Evolutionary conservation across 257 asterid species (phyloP).

Genomic region (Nicotiana otophora): DNA sequence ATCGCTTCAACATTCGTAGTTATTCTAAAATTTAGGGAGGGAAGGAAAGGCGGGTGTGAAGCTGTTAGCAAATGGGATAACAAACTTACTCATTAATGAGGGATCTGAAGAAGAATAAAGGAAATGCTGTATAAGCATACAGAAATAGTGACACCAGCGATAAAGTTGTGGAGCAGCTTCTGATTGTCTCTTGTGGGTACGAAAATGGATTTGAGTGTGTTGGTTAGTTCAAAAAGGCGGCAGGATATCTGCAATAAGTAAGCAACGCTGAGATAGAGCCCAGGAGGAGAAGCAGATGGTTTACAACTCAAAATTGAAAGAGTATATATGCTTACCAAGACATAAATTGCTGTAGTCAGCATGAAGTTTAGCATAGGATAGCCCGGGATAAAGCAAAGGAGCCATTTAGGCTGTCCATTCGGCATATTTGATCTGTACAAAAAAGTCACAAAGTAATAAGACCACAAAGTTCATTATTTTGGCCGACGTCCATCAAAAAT

Average conservation of each 20-base stretch:
- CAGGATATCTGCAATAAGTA: constrained; percentile 55
- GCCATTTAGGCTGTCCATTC: constrained; percentile 98
- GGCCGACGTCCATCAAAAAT: background rate
- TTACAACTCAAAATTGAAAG: background rate
- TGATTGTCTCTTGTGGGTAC: constrained; percentile 70
- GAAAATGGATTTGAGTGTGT: constrained; percentile 71
- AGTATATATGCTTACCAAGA: constrained; percentile 50
- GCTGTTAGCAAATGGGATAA: background rate
- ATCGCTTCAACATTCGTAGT: background rate
- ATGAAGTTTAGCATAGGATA: constrained; percentile 97
- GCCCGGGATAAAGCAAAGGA: constrained; percentile 78
- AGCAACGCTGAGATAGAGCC: constrained; percentile 3
- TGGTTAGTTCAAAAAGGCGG: constrained; percentile 87
- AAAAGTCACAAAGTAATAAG: background rate
- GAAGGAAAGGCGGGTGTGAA: background rate
- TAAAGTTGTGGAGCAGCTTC: constrained; percentile 55
- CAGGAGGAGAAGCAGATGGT: background rate
- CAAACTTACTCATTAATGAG: constrained; percentile 46
- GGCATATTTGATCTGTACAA: constrained; percentile 72
- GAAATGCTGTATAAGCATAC: constrained; percentile 53
- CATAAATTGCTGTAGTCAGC: constrained; percentile 78
- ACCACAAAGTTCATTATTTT: background rate
- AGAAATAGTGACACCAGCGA: constrained; percentile 55
- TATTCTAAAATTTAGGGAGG: background rate
- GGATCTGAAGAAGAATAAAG: constrained; percentile 66